These are phyloP conservation scores for Rhodotorula taiwanensis DNA, from an alignment of 768 basidiomycete species.

Conservation along the genomic window DNA sequence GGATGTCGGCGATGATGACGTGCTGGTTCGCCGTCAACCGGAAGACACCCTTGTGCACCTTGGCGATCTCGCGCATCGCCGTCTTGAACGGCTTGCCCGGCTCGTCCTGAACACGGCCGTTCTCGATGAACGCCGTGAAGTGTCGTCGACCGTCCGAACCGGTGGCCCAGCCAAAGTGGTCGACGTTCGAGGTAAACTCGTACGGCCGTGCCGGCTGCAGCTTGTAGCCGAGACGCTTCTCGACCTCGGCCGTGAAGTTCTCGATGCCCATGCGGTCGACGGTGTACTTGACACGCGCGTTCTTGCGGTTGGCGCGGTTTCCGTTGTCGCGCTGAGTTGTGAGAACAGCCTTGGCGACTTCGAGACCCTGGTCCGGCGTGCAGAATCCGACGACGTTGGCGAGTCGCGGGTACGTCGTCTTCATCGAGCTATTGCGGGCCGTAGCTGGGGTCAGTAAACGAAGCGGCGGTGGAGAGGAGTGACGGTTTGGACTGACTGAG, in stretches of 20 bases:
- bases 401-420: constrained; percentile 92
- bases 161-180: constrained; percentile 88
- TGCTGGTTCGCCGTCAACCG: constrained; percentile 94
- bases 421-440: constrained; percentile 82
- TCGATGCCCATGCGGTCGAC: constrained; percentile 90
- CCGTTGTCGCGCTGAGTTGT: constrained; percentile 90
- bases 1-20: constrained; percentile 74
- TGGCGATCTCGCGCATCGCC: constrained; percentile 83
- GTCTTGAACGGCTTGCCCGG: constrained; percentile 85
- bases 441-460: neutral
- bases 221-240: constrained; percentile 72
- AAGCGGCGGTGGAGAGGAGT: neutral
- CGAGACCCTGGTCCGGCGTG: constrained; percentile 71
- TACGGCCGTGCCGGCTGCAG: constrained; percentile 68
- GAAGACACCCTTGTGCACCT: constrained; percentile 88
- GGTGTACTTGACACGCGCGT: constrained; percentile 62
- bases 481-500: constrained; percentile 60
- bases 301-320: constrained; percentile 66
- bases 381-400: constrained; percentile 89
- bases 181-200: constrained; percentile 79
- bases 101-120: constrained; percentile 94
- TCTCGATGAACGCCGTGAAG: constrained; percentile 90
- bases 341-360: constrained; percentile 88
- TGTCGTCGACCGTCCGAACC: constrained; percentile 83
- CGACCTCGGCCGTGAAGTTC: constrained; percentile 79